phyloP scores from a whole-genome alignment of 345 rosid genomes.

The Gossypium ekmanianum region DNA sequence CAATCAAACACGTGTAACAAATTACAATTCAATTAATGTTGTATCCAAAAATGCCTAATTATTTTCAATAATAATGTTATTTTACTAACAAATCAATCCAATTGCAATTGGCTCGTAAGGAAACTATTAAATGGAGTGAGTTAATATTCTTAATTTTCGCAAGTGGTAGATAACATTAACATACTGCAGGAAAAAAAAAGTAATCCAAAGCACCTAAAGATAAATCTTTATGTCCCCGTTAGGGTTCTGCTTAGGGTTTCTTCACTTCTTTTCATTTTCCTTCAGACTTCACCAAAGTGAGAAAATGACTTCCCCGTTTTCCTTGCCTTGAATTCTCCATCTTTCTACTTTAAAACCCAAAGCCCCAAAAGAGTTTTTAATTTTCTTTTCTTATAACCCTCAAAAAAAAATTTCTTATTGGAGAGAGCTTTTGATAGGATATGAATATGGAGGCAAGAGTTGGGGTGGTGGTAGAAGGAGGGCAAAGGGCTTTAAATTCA shows the following conservation, averaged over 20 bases:
- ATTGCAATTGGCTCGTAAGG: too few relatives aligned
- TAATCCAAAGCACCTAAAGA: background rate
- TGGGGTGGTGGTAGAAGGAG: constrained; percentile 70
- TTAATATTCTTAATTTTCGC: too few relatives aligned
- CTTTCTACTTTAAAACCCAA: background rate
- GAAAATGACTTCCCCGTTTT: background rate
- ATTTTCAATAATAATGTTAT: too few relatives aligned
- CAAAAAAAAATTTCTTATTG: background rate
- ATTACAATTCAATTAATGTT: too few relatives aligned
- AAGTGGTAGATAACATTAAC: too few relatives aligned
- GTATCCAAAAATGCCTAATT: too few relatives aligned
- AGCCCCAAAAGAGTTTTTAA: background rate
- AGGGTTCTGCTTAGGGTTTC: constrained; percentile 6
- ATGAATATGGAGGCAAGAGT: constrained; percentile 76
- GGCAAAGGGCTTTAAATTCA: constrained; percentile 58
- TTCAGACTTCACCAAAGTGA: background rate
- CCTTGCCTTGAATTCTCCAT: background rate
- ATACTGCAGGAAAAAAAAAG: background rate
- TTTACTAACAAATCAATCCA: too few relatives aligned
- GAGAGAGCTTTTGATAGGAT: constrained; percentile 3
- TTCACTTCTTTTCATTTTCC: background rate
- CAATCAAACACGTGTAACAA: too few relatives aligned
- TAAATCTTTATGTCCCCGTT: background rate
- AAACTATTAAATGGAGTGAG: too few relatives aligned
- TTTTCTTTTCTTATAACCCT: too few relatives aligned